These are phyloP conservation scores for Pedinophyceae sp. DNA, from an alignment of 139 green algal genomes.

Conservation along the genomic window DNA sequence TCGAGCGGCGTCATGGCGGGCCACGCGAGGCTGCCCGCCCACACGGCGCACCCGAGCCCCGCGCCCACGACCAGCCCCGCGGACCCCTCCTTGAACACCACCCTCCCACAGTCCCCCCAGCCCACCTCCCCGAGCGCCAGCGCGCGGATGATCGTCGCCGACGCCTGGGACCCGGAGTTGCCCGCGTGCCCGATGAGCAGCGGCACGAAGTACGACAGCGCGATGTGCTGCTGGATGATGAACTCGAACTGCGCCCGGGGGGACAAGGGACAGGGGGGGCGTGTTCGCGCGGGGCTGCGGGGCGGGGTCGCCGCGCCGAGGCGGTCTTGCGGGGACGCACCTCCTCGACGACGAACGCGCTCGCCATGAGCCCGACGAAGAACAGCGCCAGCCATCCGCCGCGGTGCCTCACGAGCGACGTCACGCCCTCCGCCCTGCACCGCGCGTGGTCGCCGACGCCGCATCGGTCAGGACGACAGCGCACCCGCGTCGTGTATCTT, in stretches of 20 bases:
- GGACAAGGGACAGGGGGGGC: too few species aligned
- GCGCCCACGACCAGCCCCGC: slow-evolving; percentile 36
- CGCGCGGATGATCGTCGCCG: slow-evolving; percentile 44
- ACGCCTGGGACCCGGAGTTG: slow-evolving; percentile 51
- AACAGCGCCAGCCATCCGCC: slow-evolving; percentile 46
- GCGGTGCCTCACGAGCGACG: slow-evolving; percentile 15
- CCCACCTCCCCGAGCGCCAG: slow-evolving; percentile 31
- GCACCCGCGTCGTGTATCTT: too few species aligned
- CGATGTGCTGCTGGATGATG: slow-evolving; percentile 34
- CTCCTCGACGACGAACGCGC: slow-evolving; percentile 46
- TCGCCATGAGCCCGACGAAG: slow-evolving; percentile 42
- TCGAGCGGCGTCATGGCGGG: slow-evolving; percentile 21
- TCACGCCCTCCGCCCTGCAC: slow-evolving; percentile 19
- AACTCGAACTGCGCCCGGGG: slow-evolving; percentile 48
- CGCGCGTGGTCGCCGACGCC: too few species aligned
- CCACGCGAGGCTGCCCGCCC: slow-evolving; percentile 30
- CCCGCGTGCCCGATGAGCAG: slow-evolving; percentile 59
- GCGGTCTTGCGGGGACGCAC: too few species aligned
- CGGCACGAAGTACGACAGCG: slow-evolving; percentile 50
- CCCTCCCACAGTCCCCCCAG: slow-evolving; percentile 19
- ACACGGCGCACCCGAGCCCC: slow-evolving; percentile 27
- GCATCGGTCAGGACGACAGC: too few species aligned
- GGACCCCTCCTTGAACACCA: slow-evolving; percentile 30
- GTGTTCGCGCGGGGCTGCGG: too few species aligned
- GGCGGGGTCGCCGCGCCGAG: too few species aligned